A percentile compares a stretch with the other conserved stretches of the same genome.
These are phyloP conservation scores for Alectoria sarmentosa DNA, from an alignment of 495 filamentous ascomycete species.

Conservation along the genomic window DNA sequence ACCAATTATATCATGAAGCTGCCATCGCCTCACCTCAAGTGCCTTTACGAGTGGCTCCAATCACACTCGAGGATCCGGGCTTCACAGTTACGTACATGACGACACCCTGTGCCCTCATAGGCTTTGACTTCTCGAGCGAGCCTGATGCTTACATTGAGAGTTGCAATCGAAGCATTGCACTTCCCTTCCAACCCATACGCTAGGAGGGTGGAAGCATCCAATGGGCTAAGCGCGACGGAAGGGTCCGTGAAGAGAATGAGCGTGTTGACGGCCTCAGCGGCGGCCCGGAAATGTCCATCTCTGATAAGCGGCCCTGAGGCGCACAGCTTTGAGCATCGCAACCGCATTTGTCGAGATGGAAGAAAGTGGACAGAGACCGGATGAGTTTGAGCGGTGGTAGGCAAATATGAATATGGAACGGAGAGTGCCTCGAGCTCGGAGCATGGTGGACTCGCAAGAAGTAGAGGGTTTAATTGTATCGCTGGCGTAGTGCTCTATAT, in stretches of 20 bases:
- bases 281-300: constrained; percentile 30
- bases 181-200: constrained; percentile 77
- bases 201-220: constrained; percentile 71
- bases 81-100: too few species aligned
- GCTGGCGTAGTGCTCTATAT: constrained; percentile 79
- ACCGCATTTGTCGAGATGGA: constrained; percentile 84
- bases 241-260: not conserved
- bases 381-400: constrained; percentile 91
- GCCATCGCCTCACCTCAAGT: too few species aligned
- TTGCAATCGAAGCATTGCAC: constrained; percentile 67
- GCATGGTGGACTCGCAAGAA: constrained; percentile 89
- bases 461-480: constrained; percentile 31
- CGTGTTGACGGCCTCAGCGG: not conserved
- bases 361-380: constrained; percentile 73
- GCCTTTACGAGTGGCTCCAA: too few species aligned
- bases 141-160: constrained; percentile 62
- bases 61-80: too few species aligned
- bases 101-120: constrained; percentile 73
- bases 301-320: constrained; percentile 69
- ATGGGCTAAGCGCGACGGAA: not conserved
- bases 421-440: constrained; percentile 87
- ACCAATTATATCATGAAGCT: too few species aligned
- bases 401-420: constrained; percentile 79
- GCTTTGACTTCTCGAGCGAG: constrained; percentile 73
- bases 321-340: constrained; percentile 73